A percentile compares a stretch with the other conserved stretches of the same genome.
These are phyloP conservation scores for Pinus taeda DNA, from an alignment of 75 land plant species.

Conservation along the genomic window DNA sequence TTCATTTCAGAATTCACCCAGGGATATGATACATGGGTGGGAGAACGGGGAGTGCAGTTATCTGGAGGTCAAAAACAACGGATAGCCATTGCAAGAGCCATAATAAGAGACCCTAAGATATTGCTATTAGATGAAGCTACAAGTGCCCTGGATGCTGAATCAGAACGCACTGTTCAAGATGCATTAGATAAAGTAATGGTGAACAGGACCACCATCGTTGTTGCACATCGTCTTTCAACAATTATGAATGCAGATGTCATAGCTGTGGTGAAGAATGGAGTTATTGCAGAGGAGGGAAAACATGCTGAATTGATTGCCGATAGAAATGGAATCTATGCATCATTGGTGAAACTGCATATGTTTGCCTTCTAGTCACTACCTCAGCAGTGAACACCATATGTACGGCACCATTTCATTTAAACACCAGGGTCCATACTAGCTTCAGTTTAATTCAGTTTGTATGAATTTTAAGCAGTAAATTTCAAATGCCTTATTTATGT, in stretches of 20 bases:
- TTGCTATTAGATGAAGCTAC: slow-evolving; percentile 53
- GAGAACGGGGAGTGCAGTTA: slow-evolving; percentile 54
- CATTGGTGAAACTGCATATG: slow-evolving; percentile 2
- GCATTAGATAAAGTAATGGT: slow-evolving; percentile 49
- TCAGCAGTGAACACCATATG: neutral
- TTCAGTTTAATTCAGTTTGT: too few species aligned
- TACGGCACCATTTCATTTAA: neutral
- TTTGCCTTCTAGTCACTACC: neutral
- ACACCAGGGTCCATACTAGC: too few species aligned
- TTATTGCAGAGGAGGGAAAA: slow-evolving; percentile 14
- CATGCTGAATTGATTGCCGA: slow-evolving; percentile 14
- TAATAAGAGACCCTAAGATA: slow-evolving; percentile 42
- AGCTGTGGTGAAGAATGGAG: slow-evolving; percentile 12
- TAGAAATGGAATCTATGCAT: slow-evolving; percentile 11
- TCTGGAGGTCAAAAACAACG: slow-evolving; percentile 58
- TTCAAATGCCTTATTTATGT: too few species aligned
- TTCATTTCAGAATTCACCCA: slow-evolving; percentile 55
- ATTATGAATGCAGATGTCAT: slow-evolving; percentile 12
- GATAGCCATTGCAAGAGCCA: slow-evolving; percentile 51
- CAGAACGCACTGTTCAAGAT: slow-evolving; percentile 48
- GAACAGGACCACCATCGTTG: slow-evolving; percentile 12
- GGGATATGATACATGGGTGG: slow-evolving; percentile 62
- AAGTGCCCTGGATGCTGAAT: slow-evolving; percentile 36
- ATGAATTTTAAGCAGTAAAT: too few species aligned
- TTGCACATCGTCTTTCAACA: slow-evolving; percentile 22